A percentile compares a stretch with the other conserved stretches of the same genome.
These are phyloP conservation scores for Botrytis paeoniae DNA, from an alignment of 2,329 filamentous ascomycete genomes.

Conservation along the genomic window DNA sequence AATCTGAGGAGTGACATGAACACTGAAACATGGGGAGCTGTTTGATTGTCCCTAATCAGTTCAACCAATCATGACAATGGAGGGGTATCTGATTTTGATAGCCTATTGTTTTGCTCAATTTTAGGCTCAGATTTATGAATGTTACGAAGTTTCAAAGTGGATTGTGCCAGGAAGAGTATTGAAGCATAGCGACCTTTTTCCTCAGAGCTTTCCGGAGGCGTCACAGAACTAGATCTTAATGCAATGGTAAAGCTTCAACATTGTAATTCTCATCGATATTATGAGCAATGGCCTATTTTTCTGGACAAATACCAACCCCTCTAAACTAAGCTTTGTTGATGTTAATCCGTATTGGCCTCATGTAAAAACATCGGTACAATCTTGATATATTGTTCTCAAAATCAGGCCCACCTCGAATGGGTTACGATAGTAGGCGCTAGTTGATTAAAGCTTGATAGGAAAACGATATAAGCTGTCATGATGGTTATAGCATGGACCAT, in stretches of 20 bases:
- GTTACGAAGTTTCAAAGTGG: no score
- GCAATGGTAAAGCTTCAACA: not conserved
- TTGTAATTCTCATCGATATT: not conserved
- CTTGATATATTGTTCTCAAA: not conserved
- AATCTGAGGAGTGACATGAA: not conserved
- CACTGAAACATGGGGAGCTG: not conserved
- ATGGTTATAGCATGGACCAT: fast-evolving
- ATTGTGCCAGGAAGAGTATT: not conserved
- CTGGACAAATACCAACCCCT: not conserved
- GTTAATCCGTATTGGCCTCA: not conserved
- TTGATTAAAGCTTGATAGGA: not conserved
- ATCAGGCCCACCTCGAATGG: no score
- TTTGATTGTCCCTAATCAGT: not conserved
- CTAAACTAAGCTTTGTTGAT: not conserved
- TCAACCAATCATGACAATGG: not conserved
- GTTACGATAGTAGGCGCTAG: no score
- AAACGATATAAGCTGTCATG: not conserved
- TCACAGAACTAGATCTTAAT: not conserved
- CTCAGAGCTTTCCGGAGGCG: not conserved
- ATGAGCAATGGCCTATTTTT: not conserved
- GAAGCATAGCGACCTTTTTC: not conserved
- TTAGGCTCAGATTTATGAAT: no score
- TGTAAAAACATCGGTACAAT: not conserved
- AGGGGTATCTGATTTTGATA: not conserved
- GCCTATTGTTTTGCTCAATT: no score